Evolutionary conservation across 2,329 filamentous ascomycete species (phyloP), one percentile per base, ranked within the genome.

Genomic region (Sporothrix brasiliensis): DNA sequence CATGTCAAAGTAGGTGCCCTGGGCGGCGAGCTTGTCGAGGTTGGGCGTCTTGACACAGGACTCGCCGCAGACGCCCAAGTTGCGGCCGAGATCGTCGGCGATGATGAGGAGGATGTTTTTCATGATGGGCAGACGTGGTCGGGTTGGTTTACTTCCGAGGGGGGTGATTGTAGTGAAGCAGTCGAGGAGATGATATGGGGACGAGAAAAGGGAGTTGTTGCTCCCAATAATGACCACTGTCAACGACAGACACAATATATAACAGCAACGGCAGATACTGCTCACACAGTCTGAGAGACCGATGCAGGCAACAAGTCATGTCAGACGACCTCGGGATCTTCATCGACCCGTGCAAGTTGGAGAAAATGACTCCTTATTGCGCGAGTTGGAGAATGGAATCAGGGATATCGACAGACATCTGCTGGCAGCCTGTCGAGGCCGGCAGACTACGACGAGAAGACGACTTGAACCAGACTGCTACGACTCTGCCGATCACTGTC

Each of bases 21-120:
- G 47, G 0, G 74, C 71, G 0, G 82, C 81, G 11, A 83, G 78
- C 0, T 54, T 56, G 72, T 83, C 81, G 14, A 83, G 72, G 68
- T 81, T 76, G 3, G 81, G 81, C 1, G 81, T 83, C 41, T 76
- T 34, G 39, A 66, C 41, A 5, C 24, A 27, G 14, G 61, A 50
- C 41, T 52, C 61, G 41, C 61, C 61, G 61, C 61, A 66, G 44
- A 66, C 47, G 58, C 68, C 68, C 21, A 69, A 49, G 34, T 63
- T 61, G 56, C 41, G 56, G 58, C 68, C 68, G 27, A 69, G 68
- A 34, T 69, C 68, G 34, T 69, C 68, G 47, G 68, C 68, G 44
- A 69, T 60, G 49, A 69, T 52, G 44, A 69, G 56, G 27, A 69
- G 68, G 30, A 69, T 60, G 50, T 69, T 69, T 41, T 53, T 69